Percentiles rank a stretch among this genome's conserved stretches.
These are phyloP conservation scores for Eleusine indica DNA, from an alignment of 176 grass and related monocot species.

Conservation along the genomic window DNA sequence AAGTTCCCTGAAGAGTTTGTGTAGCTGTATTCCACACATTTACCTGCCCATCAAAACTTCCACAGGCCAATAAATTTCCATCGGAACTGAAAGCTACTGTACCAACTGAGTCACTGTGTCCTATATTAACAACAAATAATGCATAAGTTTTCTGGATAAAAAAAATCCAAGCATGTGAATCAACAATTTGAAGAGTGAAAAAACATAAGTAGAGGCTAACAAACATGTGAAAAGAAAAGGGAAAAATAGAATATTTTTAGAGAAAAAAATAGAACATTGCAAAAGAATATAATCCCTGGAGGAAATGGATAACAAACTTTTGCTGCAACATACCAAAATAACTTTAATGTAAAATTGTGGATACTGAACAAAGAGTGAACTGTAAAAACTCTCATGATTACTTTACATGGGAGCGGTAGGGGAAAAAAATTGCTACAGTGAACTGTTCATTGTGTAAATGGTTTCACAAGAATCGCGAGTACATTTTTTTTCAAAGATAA, in stretches of 20 bases:
- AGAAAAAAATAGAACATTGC: not conserved
- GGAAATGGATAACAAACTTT: not conserved
- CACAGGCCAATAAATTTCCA: conserved; percentile 78
- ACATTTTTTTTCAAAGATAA: not conserved
- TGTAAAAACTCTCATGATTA: not conserved
- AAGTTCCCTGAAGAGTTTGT: conserved; percentile 57
- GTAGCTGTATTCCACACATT: conserved; percentile 73
- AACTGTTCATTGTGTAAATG: not conserved
- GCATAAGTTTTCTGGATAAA: conserved; percentile 2
- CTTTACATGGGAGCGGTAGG: not conserved
- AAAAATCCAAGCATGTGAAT: not conserved
- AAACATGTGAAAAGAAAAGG: not conserved
- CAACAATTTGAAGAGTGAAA: not conserved
- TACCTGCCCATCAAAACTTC: conserved; percentile 82
- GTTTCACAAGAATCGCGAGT: not conserved
- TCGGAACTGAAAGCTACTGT: conserved; percentile 83
- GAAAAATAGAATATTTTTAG: not conserved
- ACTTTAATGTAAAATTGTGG: not conserved
- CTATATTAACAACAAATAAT: conserved; percentile 48
- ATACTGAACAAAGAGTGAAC: not conserved
- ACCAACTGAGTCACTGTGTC: conserved; percentile 71
- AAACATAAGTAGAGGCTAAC: not conserved
- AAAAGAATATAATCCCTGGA: not conserved
- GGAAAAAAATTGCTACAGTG: not conserved
- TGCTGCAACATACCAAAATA: not conserved